Conservation (phyloP, 805 yeast genomes). For the Blastobotrys terrestris region DNA sequence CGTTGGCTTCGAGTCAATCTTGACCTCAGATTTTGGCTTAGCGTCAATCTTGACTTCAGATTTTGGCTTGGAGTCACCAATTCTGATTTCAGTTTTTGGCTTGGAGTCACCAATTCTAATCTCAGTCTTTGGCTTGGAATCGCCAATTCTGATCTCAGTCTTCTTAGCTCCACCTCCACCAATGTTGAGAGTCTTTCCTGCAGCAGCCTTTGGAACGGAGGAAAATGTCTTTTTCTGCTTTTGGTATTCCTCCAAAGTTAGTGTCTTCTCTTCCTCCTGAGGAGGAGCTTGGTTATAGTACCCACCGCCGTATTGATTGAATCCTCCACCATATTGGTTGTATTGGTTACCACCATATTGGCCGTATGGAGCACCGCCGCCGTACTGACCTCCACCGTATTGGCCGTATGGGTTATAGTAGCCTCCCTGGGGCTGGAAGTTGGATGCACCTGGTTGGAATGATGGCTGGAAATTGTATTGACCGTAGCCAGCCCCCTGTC, state of each 20-base stretch:
- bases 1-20: slow-evolving; percentile 25
- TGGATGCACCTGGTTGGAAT: slow-evolving; percentile 13
- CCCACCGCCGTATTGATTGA: slow-evolving; percentile 11
- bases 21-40: slow-evolving; percentile 8
- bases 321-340: slow-evolving; percentile 10
- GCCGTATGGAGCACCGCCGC: slow-evolving; percentile 21
- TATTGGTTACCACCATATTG: slow-evolving; percentile 24
- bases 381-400: slow-evolving; percentile 20
- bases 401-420: slow-evolving; percentile 13
- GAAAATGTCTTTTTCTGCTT: slow-evolving; percentile 16
- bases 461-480: slow-evolving; percentile 24
- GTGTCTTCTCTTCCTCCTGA: slow-evolving; percentile 39
- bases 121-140: slow-evolving; percentile 3
- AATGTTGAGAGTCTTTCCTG: slow-evolving; percentile 9
- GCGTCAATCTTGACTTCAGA: slow-evolving; percentile 12
- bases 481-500: slow-evolving; percentile 48
- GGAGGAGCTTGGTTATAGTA: slow-evolving; percentile 19
- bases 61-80: slow-evolving; percentile 14
- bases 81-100: slow-evolving; percentile 11
- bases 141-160: slow-evolving; percentile 2
- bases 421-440: slow-evolving; percentile 12
- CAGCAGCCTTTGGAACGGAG: slow-evolving; percentile 9
- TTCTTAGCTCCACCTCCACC: slow-evolving; percentile 1
- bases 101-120: slow-evolving; percentile 7
- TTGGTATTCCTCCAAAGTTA: slow-evolving; percentile 79